Base-by-base conservation (phyloP, 2,329 filamentous ascomycete genomes). In the Corynespora cassiicola region DNA sequence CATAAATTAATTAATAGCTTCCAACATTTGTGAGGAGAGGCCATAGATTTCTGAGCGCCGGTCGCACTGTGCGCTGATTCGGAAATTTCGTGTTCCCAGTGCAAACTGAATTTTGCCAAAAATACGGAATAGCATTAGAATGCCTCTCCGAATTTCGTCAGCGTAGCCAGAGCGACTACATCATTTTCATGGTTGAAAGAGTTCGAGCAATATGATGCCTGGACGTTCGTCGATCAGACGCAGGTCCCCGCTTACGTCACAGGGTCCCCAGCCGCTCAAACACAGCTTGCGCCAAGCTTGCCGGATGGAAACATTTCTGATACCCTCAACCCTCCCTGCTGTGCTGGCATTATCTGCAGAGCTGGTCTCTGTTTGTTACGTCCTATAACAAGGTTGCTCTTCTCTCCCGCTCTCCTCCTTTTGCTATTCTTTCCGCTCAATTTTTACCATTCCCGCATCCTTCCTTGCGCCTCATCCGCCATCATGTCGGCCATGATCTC, bases 401-500 rank as follows among this genome's bases (percentile, higher is more conserved):
- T 33, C 24, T 11, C 19, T 20, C 15, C 22, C 21, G 14, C 6
- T 14, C 31, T 23, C 11, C 19, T 20, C 15, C 22, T 18, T 15
- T 4, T 31, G 25, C 26, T 17, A n/a, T 27, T 17, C 26, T 26
- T 22, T 31, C 22, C 31, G 31, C 19, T 34, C 35, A 16, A n/a
- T n/a, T n/a, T n/a, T n/a, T n/a, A n/a, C n/a, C n/a, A n/a, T 17
- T 27, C 9, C 22, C 15, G 21, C 30, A 18, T 17, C 23, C 8
- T 25, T 20, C 17, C 17, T 26, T 27, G 28, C 37, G 19, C 25
- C 20, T 23, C 26, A 33, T 11, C 18, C 39, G 47, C 28, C 45
- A 67, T 67, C 61, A 56, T 58, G 35, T 52, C 54, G 17, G 42
- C 45, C 31, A 56, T 67, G 39, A 39, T 65, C 50, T 62, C 60